A percentile compares a stretch with the other conserved stretches of the same genome.
These are phyloP conservation scores for Paecilomyces variotii DNA, from an alignment of 2,329 filamentous ascomycete genomes.

Conservation along the genomic window DNA sequence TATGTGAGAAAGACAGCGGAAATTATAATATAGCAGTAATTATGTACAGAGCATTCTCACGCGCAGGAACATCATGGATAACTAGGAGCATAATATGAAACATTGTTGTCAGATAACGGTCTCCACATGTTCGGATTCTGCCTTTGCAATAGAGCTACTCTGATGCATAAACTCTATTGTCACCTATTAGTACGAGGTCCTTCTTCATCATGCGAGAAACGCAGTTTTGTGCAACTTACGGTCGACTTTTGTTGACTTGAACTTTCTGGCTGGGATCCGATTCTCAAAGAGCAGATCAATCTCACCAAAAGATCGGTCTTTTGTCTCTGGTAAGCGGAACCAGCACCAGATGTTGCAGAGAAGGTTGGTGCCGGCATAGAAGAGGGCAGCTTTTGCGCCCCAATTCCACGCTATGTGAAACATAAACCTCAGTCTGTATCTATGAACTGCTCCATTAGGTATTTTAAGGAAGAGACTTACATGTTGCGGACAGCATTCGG, in stretches of 20 bases:
- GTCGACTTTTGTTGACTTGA: conserved; percentile 4
- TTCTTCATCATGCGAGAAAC: neutral
- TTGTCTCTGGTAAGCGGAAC: conserved; percentile 29
- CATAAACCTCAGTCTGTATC: neutral
- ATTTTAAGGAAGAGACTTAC: conserved; percentile 9
- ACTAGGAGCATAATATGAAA: neutral
- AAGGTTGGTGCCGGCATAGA: conserved; percentile 29
- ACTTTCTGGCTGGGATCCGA: conserved; percentile 28
- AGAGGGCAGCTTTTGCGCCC: conserved; percentile 28
- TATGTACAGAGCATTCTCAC: neutral
- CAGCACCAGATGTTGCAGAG: conserved; percentile 26
- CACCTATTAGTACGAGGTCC: neutral
- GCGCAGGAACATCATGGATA: neutral
- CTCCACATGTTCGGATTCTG: neutral
- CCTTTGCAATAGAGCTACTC: neutral
- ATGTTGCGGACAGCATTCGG: conserved; percentile 16
- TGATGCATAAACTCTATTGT: neutral
- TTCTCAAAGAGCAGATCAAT: conserved; percentile 35
- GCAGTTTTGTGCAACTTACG: neutral
- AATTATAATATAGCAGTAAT: too few relatives aligned
- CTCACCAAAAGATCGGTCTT: conserved; percentile 30
- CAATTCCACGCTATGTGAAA: conserved; percentile 24
- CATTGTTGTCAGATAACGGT: neutral
- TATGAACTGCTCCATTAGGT: neutral
- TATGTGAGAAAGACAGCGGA: too few relatives aligned